These are phyloP conservation scores for Graphilbum ipis-grandicollis DNA, from an alignment of 2,329 filamentous ascomycete species.

Conservation along the genomic window DNA sequence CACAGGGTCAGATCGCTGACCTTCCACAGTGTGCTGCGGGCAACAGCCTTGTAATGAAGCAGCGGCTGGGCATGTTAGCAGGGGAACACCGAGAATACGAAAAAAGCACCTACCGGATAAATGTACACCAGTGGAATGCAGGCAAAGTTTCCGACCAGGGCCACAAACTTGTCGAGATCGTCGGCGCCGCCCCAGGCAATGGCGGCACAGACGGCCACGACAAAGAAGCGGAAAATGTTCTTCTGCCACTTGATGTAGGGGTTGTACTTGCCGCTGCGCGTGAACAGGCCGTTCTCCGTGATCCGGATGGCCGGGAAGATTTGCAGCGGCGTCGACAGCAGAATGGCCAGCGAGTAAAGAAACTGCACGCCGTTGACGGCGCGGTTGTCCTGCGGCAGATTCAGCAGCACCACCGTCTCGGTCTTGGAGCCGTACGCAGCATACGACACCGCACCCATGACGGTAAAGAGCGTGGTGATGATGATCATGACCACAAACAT, in stretches of 20 bases:
- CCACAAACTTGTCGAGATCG: conserved; percentile 93
- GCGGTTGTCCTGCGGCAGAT: conserved; percentile 88
- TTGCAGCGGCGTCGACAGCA: conserved; percentile 86
- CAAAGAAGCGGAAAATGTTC: conserved; percentile 87
- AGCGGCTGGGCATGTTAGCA: conserved; percentile 45
- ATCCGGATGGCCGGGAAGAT: conserved; percentile 97
- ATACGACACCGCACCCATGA: conserved; percentile 85
- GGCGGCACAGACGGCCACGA: conserved; percentile 69
- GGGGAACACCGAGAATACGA: background rate
- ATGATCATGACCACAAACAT: conserved; percentile 85
- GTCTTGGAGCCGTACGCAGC: conserved; percentile 90
- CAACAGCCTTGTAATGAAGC: conserved; percentile 71
- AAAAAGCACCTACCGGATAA: conserved; percentile 62
- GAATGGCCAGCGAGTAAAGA: conserved; percentile 92
- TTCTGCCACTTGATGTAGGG: conserved; percentile 99
- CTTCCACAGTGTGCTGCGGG: conserved; percentile 49
- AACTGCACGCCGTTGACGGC: conserved; percentile 94
- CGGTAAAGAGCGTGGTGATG: conserved; percentile 79
- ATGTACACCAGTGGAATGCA: conserved; percentile 96
- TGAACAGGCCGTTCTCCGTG: conserved; percentile 86
- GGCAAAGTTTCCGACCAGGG: conserved; percentile 89
- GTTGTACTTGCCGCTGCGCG: conserved; percentile 89
- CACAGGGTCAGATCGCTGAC: conserved; percentile 59
- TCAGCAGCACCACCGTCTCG: conserved; percentile 90
- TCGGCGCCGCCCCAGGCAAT: conserved; percentile 88